These are phyloP conservation scores for Vitis hybrid DNA, from an alignment of 177 flowering plant genomes.

Conservation along the genomic window DNA sequence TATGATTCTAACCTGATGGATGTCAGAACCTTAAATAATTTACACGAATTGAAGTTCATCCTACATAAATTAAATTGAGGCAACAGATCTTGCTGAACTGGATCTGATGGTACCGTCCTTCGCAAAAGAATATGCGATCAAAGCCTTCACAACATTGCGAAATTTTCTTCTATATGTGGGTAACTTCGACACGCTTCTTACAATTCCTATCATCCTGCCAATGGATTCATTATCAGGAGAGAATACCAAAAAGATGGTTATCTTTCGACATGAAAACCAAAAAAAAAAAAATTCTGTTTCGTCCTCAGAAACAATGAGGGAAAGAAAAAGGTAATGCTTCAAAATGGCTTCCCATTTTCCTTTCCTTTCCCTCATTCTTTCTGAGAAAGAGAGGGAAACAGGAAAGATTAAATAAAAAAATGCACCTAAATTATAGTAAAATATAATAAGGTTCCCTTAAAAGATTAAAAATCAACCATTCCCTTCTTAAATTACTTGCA, in stretches of 20 bases:
- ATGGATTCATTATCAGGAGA: background rate
- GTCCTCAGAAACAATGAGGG: background rate
- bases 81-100: slow-evolving; percentile 39
- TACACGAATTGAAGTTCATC: slow-evolving; percentile 3
- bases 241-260: background rate
- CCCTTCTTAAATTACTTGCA: too few relatives aligned
- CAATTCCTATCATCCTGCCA: slow-evolving; percentile 78
- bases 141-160: slow-evolving; percentile 59
- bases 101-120: slow-evolving; percentile 30
- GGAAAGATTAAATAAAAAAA: background rate
- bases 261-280: background rate
- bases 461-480: too few relatives aligned
- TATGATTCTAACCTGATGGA: too few relatives aligned
- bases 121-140: slow-evolving; percentile 37
- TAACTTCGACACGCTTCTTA: slow-evolving; percentile 66
- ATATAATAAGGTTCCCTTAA: too few relatives aligned
- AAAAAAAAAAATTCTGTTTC: background rate
- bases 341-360: too few relatives aligned
- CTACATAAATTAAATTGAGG: slow-evolving; percentile 45
- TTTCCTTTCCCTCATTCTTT: too few relatives aligned
- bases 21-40: background rate
- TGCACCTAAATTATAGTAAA: too few relatives aligned
- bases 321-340: too few relatives aligned
- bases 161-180: slow-evolving; percentile 80
- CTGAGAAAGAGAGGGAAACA: background rate